Evolutionary conservation across 192 early-diverging fungal genomes (phyloP), one percentile per base, ranked within the genome.

Genomic region (Haplosporangium gracile): DNA sequence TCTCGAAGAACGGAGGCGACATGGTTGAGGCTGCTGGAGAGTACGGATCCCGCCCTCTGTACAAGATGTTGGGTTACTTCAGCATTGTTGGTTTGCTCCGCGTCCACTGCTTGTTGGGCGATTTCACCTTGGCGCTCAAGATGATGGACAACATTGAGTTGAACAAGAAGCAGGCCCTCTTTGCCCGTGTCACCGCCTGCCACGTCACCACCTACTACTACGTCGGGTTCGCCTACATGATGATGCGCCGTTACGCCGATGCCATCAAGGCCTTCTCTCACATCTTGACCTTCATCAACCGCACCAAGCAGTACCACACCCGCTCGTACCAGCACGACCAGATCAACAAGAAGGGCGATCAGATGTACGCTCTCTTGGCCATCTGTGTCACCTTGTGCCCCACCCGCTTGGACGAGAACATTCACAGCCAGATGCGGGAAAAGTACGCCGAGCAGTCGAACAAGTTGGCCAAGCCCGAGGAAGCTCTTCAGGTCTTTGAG

Each of bases 191-290:
- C 8, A 97, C 97, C n/a, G 97, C 97, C 7, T 98, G 98, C 92
- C 97, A 99, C 83, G 97, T 99, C 43, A 97, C 97, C 26, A 96
- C 97, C 15, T 98, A 96, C 92, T 99, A 99, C 91, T 98, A 98
- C 89, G 96, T 98, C 45, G 98, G 97, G 55, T 98, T 99, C 87
- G 93, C 97, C 43, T 99, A 98, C 92, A 94, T 98, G 96, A 99
- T 99, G 98, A 96, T 98, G 97, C 91, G 97, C 68, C 92, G 98
- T 80, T 99, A 98, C 83, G 93, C 97, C 53, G 98, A 99, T 83
- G 98, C 98, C 70, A 97, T 97, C 90, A 95, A 95, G 83, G 93
- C 96, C 11, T 97, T 98, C 90, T 94, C 95, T 29, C 96, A 97
- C 84, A 95, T 99, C 82, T 92, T 98, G 74, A 92, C 94, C 26